These are phyloP conservation scores for Margaritispora aquatica DNA, from an alignment of 495 filamentous ascomycete genomes.

Conservation along the genomic window DNA sequence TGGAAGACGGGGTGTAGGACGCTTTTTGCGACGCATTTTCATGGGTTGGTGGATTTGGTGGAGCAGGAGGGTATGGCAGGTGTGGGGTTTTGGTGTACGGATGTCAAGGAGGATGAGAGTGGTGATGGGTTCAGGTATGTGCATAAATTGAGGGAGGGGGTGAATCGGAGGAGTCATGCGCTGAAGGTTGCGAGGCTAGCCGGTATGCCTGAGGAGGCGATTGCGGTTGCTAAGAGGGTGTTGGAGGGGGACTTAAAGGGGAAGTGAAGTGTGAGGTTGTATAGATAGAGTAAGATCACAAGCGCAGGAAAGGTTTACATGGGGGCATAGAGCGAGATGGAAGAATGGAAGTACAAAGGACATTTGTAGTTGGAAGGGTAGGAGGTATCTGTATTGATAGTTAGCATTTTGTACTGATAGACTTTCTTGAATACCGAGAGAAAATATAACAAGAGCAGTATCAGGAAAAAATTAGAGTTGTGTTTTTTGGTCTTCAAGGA, in stretches of 20 bases:
- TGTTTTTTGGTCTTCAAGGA: conserved; percentile 48
- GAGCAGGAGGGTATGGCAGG: conserved; percentile 26
- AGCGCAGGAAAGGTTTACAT: too few relatives aligned
- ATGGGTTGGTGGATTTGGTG: conserved; percentile 69
- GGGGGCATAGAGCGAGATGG: too few relatives aligned
- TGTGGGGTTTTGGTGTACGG: conserved; percentile 82
- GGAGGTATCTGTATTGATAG: conserved; percentile 9
- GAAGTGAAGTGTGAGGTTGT: neutral
- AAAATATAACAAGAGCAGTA: conserved; percentile 6
- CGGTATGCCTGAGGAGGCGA: conserved; percentile 58
- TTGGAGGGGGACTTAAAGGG: conserved; percentile 20
- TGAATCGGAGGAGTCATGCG: conserved; percentile 84
- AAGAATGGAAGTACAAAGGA: too few relatives aligned
- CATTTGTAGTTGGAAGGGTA: too few relatives aligned
- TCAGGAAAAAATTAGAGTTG: conserved; percentile 65
- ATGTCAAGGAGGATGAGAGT: conserved; percentile 62
- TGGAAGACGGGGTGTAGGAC: conserved; percentile 67
- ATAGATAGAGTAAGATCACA: too few relatives aligned
- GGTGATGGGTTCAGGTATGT: conserved; percentile 71
- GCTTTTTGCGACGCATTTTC: conserved; percentile 95
- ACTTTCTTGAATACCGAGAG: conserved; percentile 5
- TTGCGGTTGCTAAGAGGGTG: conserved; percentile 46
- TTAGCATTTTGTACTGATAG: conserved; percentile 8
- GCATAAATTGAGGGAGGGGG: conserved; percentile 71
- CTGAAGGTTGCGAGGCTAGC: conserved; percentile 87